Evolutionary conservation across 345 rosid genomes (phyloP).

Genomic region (Laguncularia racemosa): DNA sequence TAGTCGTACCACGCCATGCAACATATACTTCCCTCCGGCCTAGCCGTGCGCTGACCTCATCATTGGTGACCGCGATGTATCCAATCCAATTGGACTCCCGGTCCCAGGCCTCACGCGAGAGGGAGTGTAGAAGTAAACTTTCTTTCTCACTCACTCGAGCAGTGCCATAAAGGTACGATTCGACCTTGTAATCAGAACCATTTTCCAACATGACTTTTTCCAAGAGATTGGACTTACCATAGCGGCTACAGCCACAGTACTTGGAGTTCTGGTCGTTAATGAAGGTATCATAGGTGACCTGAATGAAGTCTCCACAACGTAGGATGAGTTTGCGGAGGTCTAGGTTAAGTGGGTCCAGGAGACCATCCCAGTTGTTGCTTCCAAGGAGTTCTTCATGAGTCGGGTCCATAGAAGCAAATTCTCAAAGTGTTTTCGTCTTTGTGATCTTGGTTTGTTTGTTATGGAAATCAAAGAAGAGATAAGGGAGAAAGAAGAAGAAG

Average conservation of each 20-base stretch:
- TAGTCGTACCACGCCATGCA: conserved; percentile 65
- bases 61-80: conserved; percentile 66
- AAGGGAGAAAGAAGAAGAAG: no score
- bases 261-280: conserved; percentile 73
- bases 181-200: conserved; percentile 39
- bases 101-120: conserved; percentile 78
- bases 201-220: conserved; percentile 60
- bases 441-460: not conserved
- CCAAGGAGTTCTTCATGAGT: conserved; percentile 64
- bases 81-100: conserved; percentile 98
- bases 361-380: conserved; percentile 53
- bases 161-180: conserved; percentile 65
- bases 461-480: not conserved
- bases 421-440: no score
- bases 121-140: conserved; percentile 61
- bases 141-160: conserved; percentile 51
- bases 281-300: conserved; percentile 91
- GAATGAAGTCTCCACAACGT: conserved; percentile 88
- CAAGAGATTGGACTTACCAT: conserved; percentile 55
- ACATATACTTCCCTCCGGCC: conserved; percentile 80
- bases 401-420: conserved; percentile 15
- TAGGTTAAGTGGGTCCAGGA: conserved; percentile 64
- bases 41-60: conserved; percentile 29
- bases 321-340: conserved; percentile 62
- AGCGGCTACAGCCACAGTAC: conserved; percentile 86